A percentile compares a stretch with the other conserved stretches of the same genome.
These are phyloP conservation scores for Acanthochlamys bracteata DNA, from an alignment of 106 monocot genomes.

Conservation along the genomic window DNA sequence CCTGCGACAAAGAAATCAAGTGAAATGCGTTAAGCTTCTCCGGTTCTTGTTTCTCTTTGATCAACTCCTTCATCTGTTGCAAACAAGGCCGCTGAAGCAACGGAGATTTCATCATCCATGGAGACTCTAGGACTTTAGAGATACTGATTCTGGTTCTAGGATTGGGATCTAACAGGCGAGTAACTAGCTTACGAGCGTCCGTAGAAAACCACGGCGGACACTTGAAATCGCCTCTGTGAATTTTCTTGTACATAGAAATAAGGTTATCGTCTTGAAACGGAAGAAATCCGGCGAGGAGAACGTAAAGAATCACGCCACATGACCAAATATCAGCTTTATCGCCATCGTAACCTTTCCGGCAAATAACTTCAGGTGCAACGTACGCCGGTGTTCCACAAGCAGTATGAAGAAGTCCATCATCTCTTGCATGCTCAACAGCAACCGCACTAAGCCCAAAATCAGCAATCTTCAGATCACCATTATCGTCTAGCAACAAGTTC, in stretches of 20 bases:
- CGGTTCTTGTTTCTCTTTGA: slow-evolving; percentile 25
- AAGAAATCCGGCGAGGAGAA: slow-evolving; percentile 30
- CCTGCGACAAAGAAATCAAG: slow-evolving; percentile 54
- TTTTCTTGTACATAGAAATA: slow-evolving; percentile 50
- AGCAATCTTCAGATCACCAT: slow-evolving; percentile 3
- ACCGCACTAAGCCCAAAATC: slow-evolving; percentile 18
- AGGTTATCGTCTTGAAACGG: slow-evolving; percentile 44
- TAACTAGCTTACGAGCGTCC: slow-evolving; percentile 38
- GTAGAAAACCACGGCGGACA: slow-evolving; percentile 58
- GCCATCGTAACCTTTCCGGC: slow-evolving; percentile 29
- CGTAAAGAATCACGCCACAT: slow-evolving; percentile 33
- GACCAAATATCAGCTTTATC: slow-evolving; percentile 31
- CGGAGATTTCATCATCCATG: slow-evolving; percentile 31
- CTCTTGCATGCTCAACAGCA: slow-evolving; percentile 20
- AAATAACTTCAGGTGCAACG: slow-evolving; percentile 38
- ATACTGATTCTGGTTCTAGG: slow-evolving; percentile 40
- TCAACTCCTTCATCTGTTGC: background rate
- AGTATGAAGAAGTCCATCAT: slow-evolving; percentile 36
- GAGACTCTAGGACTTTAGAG: slow-evolving; percentile 19
- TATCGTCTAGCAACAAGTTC: slow-evolving; percentile 7
- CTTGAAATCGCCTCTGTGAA: slow-evolving; percentile 46
- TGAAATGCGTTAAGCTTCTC: slow-evolving; percentile 56
- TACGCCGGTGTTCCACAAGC: slow-evolving; percentile 39
- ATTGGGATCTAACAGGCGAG: slow-evolving; percentile 41
- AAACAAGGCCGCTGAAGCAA: too few relatives aligned